Conservation (phyloP, 2,329 filamentous ascomycete genomes). For the Pyrenophora tritici-repentis region DNA sequence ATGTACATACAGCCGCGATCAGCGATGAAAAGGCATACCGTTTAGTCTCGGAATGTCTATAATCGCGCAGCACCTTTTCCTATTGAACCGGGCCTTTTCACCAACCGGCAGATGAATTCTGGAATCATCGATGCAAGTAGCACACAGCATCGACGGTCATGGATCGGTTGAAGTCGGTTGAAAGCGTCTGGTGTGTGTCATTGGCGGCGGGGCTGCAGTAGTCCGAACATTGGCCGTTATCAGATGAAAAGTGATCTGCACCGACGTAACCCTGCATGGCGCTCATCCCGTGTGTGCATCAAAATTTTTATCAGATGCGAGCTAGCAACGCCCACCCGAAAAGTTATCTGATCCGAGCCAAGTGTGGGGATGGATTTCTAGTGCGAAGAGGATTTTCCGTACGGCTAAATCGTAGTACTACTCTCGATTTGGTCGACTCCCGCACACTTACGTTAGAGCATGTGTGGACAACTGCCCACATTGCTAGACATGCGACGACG, state of each 20-base stretch:
- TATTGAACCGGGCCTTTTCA: constrained; percentile 14
- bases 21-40: constrained; percentile 3
- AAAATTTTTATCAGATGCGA: constrained; percentile 43
- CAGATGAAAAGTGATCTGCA: constrained; percentile 33
- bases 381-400: constrained; percentile 17
- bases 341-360: constrained; percentile 39
- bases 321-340: constrained; percentile 15
- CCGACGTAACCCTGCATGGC: constrained; percentile 33
- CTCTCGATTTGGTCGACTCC: constrained; percentile 2
- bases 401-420: constrained; percentile 30
- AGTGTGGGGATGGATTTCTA: constrained; percentile 20
- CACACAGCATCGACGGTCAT: constrained; percentile 8
- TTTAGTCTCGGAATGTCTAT: constrained; percentile 4
- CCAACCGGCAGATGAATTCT: neutral
- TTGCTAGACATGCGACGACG: neutral
- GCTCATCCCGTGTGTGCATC: constrained; percentile 27
- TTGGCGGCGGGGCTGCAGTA: neutral
- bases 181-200: neutral
- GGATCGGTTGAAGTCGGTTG: constrained; percentile 6
- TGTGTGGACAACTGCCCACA: constrained; percentile 9
- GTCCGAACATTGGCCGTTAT: constrained; percentile 40
- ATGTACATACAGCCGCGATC: constrained; percentile 10
- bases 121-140: constrained; percentile 10
- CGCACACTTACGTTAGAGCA: constrained; percentile 24
- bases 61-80: constrained; percentile 8